A percentile compares a stretch with the other conserved stretches of the same genome.
Evolutionary conservation across 371 early-diverging fungal genomes (phyloP).

Genomic region (Choanephora cucurbitarum): DNA sequence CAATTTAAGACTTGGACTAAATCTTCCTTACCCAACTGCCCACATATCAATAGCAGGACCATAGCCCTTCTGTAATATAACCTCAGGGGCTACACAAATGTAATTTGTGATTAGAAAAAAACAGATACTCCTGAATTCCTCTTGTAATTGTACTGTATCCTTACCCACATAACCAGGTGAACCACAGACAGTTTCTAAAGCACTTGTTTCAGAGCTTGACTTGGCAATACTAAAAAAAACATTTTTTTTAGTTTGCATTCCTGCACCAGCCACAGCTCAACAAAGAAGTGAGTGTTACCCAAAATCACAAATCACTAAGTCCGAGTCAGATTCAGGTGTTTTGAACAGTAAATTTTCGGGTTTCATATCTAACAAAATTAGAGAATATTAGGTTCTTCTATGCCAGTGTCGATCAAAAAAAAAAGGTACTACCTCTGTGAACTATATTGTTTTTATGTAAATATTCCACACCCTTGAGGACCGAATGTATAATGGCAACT

Average conservation of each 20-base stretch:
- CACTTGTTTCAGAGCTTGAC: constrained; percentile 43
- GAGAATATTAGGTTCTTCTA: no score
- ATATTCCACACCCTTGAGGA: constrained; percentile 69
- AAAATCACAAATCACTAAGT: constrained; percentile 69
- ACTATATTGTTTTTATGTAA: constrained; percentile 76
- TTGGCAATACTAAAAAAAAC: constrained; percentile 54
- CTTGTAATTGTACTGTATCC: no score
- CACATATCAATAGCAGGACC: constrained; percentile 85
- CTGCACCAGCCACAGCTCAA: constrained; percentile 7
- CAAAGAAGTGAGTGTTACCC: constrained; percentile 40
- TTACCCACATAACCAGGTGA: constrained; percentile 61
- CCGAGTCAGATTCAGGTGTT: constrained; percentile 56
- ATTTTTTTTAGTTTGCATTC: no score
- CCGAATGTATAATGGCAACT: constrained; percentile 64
- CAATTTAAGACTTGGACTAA: background rate
- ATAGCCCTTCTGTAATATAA: constrained; percentile 69
- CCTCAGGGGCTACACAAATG: constrained; percentile 74
- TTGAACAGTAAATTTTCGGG: constrained; percentile 82
- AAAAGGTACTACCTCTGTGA: constrained; percentile 57
- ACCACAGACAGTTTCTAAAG: constrained; percentile 63
- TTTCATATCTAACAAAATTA: constrained; percentile 64
- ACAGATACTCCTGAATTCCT: background rate
- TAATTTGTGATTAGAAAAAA: no score
- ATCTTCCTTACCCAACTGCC: constrained; percentile 66
- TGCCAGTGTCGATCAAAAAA: no score